Evolutionary conservation across 164 flowering plant genomes (phyloP).

Genomic region (Vitis vinifera): ASM3070453v1 NC_081811.1:27977501-27978000

Average conservation of each 20-base stretch:
- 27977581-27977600: slow-evolving; percentile 78
- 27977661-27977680: slow-evolving; percentile 54
- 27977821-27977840: slow-evolving; percentile 34
- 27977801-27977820: slow-evolving; percentile 70
- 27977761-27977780: slow-evolving; percentile 86
- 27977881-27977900: too few relatives aligned
- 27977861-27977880: too few relatives aligned
- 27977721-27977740: slow-evolving; percentile 48
- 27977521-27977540: slow-evolving; percentile 64
- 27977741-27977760: slow-evolving; percentile 59
- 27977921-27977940: too few relatives aligned
- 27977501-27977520: slow-evolving; percentile 51
- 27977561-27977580: slow-evolving; percentile 66
- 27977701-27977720: slow-evolving; percentile 89
- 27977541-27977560: slow-evolving; percentile 47
- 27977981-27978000: too few relatives aligned
- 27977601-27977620: slow-evolving; percentile 58
- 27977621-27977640: slow-evolving; percentile 77
- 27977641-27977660: slow-evolving; percentile 62
- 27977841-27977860: too few relatives aligned
- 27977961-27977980: too few relatives aligned
- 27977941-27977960: too few relatives aligned
- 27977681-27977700: slow-evolving; percentile 55
- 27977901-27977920: too few relatives aligned
- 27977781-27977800: slow-evolving; percentile 71